A percentile compares a stretch with the other conserved stretches of the same genome.
These are phyloP conservation scores for Fusarium anguioides DNA, from an alignment of 2,329 filamentous ascomycete species.

Conservation along the genomic window DNA sequence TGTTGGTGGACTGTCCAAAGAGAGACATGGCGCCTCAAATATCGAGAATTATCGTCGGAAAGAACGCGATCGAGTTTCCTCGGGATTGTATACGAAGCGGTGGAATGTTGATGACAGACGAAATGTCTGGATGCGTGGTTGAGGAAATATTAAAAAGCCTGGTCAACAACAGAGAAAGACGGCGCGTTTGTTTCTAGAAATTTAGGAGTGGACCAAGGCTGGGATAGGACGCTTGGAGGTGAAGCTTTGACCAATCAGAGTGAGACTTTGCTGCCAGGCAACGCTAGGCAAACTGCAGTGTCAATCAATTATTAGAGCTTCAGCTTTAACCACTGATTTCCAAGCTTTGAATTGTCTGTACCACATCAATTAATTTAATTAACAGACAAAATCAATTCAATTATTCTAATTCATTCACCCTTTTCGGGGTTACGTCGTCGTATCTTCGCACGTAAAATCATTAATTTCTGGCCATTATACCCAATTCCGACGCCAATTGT, in stretches of 20 bases:
- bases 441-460: constrained; percentile 21
- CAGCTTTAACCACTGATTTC: constrained; percentile 1
- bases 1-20: constrained; percentile 49
- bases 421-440: constrained; percentile 1
- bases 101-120: constrained; percentile 13
- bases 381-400: not conserved
- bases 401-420: constrained; percentile 28
- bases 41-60: constrained; percentile 1
- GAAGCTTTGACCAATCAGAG: constrained; percentile 52
- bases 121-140: constrained; percentile 27
- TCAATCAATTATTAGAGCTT: constrained; percentile 8
- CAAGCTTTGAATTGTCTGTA: not conserved
- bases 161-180: constrained; percentile 38
- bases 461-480: constrained; percentile 27
- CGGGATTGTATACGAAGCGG: not conserved
- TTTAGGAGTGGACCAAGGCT: constrained; percentile 48
- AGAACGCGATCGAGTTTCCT: not conserved
- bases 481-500: constrained; percentile 24
- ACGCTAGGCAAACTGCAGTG: constrained; percentile 24
- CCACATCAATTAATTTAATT: not conserved
- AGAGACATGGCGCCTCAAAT: constrained; percentile 48
- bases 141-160: constrained; percentile 29
- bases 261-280: constrained; percentile 25
- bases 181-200: constrained; percentile 47
- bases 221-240: constrained; percentile 35